phyloP scores from a whole-genome alignment of 345 rosid genomes.

The Salix dunnii region DNA sequence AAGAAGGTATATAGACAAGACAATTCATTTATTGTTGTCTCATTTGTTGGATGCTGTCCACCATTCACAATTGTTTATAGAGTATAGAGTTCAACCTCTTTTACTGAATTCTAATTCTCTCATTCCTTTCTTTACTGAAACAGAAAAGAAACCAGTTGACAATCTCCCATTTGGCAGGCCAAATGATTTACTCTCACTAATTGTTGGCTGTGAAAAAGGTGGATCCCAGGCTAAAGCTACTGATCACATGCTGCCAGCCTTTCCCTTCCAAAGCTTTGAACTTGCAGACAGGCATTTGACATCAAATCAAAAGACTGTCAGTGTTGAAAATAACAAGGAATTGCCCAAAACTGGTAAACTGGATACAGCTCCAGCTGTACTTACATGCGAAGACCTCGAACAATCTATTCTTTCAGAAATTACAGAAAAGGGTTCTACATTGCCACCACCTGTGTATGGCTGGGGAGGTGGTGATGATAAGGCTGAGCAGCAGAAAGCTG shows the following conservation, averaged over 20 bases:
- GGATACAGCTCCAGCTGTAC: slow-evolving; percentile 56
- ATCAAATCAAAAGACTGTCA: slow-evolving; percentile 14
- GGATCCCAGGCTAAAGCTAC: slow-evolving; percentile 34
- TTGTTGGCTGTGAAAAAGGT: slow-evolving; percentile 63
- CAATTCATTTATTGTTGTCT: background rate
- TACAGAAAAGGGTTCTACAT: slow-evolving; percentile 38
- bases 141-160: slow-evolving; percentile 68
- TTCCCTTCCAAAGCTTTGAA: slow-evolving; percentile 42
- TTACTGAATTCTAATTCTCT: background rate
- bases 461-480: slow-evolving; percentile 34
- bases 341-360: slow-evolving; percentile 23
- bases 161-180: slow-evolving; percentile 42
- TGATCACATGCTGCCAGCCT: slow-evolving; percentile 23
- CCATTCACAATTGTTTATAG: background rate
- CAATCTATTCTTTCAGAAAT: slow-evolving; percentile 79
- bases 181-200: slow-evolving; percentile 65
- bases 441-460: slow-evolving; percentile 33
- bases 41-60: background rate
- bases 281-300: slow-evolving; percentile 23
- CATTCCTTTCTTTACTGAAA: slow-evolving; percentile 10
- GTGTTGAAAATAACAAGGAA: slow-evolving; percentile 33
- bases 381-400: slow-evolving; percentile 98
- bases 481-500: slow-evolving; percentile 42
- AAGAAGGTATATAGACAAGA: slow-evolving; percentile 57
- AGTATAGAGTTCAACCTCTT: background rate